A percentile compares a stretch with the other conserved stretches of the same genome.
These are phyloP conservation scores for Esteya vermicola DNA, from an alignment of 2,329 filamentous ascomycete species.

Conservation along the genomic window DNA sequence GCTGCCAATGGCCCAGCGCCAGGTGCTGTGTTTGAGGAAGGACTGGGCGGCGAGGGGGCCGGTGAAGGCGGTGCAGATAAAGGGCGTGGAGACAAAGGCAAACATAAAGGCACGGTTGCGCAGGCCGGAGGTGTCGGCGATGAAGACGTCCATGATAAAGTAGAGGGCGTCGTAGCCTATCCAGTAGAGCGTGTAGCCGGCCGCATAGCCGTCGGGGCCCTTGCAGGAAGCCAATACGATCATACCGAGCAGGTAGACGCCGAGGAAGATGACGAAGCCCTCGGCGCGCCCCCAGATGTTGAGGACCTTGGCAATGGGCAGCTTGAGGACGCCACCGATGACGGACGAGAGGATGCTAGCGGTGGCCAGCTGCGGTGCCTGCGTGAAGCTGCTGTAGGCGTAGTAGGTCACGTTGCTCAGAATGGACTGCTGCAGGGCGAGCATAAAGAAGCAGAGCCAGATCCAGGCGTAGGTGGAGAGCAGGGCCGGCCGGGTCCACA, in stretches of 20 bases:
- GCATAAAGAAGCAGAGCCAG: constrained; percentile 26
- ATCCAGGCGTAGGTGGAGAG: constrained; percentile 18
- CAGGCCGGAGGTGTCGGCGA: constrained; percentile 52
- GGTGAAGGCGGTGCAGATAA: constrained; percentile 52
- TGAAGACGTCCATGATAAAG: constrained; percentile 40
- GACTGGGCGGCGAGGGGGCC: constrained; percentile 40
- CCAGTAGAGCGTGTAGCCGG: constrained; percentile 51
- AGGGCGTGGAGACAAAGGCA: constrained; percentile 49
- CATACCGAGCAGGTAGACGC: constrained; percentile 35
- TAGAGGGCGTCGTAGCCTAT: constrained; percentile 35
- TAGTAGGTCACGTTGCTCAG: constrained; percentile 27
- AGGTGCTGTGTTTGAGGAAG: constrained; percentile 37
- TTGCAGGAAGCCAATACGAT: constrained; percentile 53
- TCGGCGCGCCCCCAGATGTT: constrained; percentile 54
- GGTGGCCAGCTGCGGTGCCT: constrained; percentile 39
- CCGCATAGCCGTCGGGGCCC: constrained; percentile 46
- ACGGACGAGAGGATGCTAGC: constrained; percentile 38
- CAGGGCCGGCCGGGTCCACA: constrained; percentile 26
- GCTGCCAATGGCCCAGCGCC: constrained; percentile 55
- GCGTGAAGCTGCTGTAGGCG: constrained; percentile 33
- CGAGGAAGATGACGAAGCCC: constrained; percentile 40
- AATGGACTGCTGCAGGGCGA: constrained; percentile 22
- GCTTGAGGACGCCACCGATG: constrained; percentile 46
- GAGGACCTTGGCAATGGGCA: constrained; percentile 52
- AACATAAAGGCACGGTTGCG: constrained; percentile 52